Base-by-base conservation (phyloP, 208 protist genomes). In the Crithidia acanthocephali region DNA sequence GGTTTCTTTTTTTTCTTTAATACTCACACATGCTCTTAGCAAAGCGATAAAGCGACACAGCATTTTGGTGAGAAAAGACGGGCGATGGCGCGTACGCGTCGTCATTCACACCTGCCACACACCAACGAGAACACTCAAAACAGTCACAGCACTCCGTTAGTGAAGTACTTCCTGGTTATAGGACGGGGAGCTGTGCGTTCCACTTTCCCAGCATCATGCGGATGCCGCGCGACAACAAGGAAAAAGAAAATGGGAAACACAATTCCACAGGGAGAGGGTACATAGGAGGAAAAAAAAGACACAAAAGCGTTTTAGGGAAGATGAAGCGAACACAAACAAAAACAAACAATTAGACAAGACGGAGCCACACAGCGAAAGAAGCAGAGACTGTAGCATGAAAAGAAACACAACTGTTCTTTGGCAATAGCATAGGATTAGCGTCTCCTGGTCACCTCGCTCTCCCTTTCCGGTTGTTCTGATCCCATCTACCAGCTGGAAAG, bases 301-400 rank as follows among this genome's bases (percentile, higher is more conserved):
- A 7, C 48, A 28, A 28, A 53, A 5, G 9, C 10, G 10, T 18
- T 53, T 53, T 28, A 53, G 10, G 9, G 23, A 53, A 53, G 22
- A 70, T n/a, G n/a, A 61, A 42, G 9, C 35, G 4, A 61, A 8
- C 23, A 28, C 15, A 27, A 8, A 45, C 35, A 48, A 48, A 72
- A 60, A 60, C 52, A 72, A 18, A 13, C 3, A 53, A n/a, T 48
- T 48, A 9, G 16, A n/a, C 6, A n/a, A 4, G 9, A 48, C 16
- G 18, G 13, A 48, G 13, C 6, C 44, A 48, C 16, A 48, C 4
- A 48, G 44, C 44, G 48, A 30, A 53, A 53, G 23, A 5, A 53
- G 48, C 23, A 53, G 15, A 53, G 13, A 30, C 48, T 53, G n/a
- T 53, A 18, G 16, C 48, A 30, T 57, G 1, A 16, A 45, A 45